Percentiles rank a stretch among this genome's conserved stretches.
Conservation (phyloP, 306 rosid species). For the Lathyrus sativus region DNA sequence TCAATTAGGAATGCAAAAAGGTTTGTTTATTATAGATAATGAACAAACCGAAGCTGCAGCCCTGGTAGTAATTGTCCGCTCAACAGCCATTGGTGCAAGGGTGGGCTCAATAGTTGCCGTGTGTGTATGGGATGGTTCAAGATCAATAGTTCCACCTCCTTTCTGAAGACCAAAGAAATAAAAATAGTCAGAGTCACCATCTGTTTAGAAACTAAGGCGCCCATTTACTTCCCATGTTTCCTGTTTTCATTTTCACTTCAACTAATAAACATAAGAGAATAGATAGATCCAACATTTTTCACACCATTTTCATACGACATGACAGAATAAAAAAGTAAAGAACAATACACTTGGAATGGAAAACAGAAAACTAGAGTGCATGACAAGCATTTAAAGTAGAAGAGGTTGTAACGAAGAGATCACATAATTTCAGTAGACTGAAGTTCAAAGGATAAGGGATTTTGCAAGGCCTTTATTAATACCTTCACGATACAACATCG, state of each 20-base stretch:
- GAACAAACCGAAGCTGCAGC: constrained; percentile 92
- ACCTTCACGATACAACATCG: constrained; percentile 97
- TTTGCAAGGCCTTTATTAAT: constrained; percentile 28
- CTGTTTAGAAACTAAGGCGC: constrained; percentile 6
- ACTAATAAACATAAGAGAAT: background rate
- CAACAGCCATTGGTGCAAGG: constrained; percentile 90
- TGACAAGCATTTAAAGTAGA: constrained; percentile 24
- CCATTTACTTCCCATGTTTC: background rate
- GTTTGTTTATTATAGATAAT: constrained; percentile 25
- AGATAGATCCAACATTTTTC: background rate
- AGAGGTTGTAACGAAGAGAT: constrained; percentile 22
- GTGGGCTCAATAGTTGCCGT: constrained; percentile 95
- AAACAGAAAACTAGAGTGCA: constrained; percentile 20
- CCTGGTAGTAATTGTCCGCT: constrained; percentile 93
- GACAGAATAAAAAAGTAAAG: constrained; percentile 1
- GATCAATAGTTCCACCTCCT: constrained; percentile 93
- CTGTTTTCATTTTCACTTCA: background rate
- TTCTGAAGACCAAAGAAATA: constrained; percentile 57
- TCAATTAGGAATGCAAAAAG: constrained; percentile 20
- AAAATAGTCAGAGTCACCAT: constrained; percentile 33
- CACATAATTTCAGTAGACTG: constrained; percentile 9
- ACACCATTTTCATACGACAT: too few relatives aligned
- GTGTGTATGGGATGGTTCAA: constrained; percentile 92
- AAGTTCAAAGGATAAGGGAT: constrained; percentile 8
- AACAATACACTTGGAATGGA: background rate